Evolutionary conservation across 768 basidiomycete species (phyloP), one percentile per base, ranked within the genome.

Genomic region (Daedaleopsis nitida): DNA sequence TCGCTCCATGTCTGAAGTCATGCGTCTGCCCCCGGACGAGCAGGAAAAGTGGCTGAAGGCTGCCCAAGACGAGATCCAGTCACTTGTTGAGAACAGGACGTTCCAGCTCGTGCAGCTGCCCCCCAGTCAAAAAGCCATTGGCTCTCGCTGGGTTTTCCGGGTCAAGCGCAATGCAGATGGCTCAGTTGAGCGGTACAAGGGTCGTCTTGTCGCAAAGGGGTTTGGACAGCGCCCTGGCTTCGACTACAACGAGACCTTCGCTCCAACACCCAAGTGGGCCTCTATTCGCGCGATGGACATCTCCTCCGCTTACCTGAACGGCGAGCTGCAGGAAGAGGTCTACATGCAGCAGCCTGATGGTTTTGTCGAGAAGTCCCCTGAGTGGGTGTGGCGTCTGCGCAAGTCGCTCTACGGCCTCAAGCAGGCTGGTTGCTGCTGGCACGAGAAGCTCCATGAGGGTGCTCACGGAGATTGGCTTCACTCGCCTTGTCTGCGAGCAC

Each of bases 341-440:
- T 74, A 72, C 66, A 73, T 74, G 65, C 16, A 55, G n/a, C 68
- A 66, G 47, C 66, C 73, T 11, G 66, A 68, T 35, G 72, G 68
- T 13, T 65, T 63, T 55, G 65, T 66, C 45, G 27, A 38, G 60
- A 65, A 58, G 45, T 48, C 49, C 43, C 59, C 37, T 39, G 35
- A 32, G 45, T 34, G 38, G 57, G 58, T 64, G 42, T 59, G 52
- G 54, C 58, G 44, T 24, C 55, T 64, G 39, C 58, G 10, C 47
- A 78, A 79, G 63, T 66, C 73, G 2, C 61, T 81, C 34, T 81
- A 82, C 68, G 76, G 81, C 10, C 73, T 82, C 10, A 77, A 78
- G 61, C 80, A 81, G 58, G 72, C 74, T 10, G 73, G 73, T 1
- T 66, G 72, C 5, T 58, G 64, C 45, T 81, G 79, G 81, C 67